A percentile compares a stretch with the other conserved stretches of the same genome.
Conservation (phyloP, 106 monocot genomes). For the Vanilla planifolia region DNA sequence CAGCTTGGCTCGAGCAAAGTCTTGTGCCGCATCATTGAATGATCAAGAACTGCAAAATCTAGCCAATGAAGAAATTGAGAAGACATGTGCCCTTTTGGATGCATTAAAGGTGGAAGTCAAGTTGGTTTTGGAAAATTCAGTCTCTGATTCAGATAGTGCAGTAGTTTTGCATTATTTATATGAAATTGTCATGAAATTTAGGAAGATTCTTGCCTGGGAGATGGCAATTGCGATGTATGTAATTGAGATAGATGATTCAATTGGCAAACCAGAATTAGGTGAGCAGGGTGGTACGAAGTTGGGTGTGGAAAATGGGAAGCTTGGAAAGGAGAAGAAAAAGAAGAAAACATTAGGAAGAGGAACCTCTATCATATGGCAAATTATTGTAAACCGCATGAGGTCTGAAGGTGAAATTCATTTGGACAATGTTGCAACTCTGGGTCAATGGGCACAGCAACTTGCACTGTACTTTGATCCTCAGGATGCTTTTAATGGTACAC, state of each 20-base stretch:
- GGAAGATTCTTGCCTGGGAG: conserved; percentile 80
- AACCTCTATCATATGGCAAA: conserved; percentile 51
- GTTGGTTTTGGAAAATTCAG: conserved; percentile 18
- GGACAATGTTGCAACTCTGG: conserved; percentile 27
- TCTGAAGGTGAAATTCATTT: conserved; percentile 8
- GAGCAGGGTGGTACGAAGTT: not conserved
- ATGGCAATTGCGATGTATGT: conserved; percentile 54
- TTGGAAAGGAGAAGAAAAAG: conserved; percentile 80
- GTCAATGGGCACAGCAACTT: conserved; percentile 34
- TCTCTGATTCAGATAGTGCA: conserved; percentile 19
- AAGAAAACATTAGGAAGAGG: conserved; percentile 76
- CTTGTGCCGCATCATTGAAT: conserved; percentile 16
- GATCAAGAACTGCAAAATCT: conserved; percentile 24
- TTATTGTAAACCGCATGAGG: conserved; percentile 30
- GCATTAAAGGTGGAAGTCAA: conserved; percentile 22
- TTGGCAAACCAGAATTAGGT: conserved; percentile 43
- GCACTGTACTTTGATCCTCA: conserved; percentile 61
- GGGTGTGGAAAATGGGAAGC: conserved; percentile 48
- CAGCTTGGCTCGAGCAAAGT: conserved; percentile 45
- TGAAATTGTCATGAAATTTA: conserved; percentile 43
- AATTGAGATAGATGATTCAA: conserved; percentile 66
- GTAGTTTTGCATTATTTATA: conserved; percentile 32
- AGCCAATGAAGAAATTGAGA: conserved; percentile 19
- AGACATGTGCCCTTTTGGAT: conserved; percentile 27
- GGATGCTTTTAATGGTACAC: conserved; percentile 21